Conservation (phyloP, 306 rosid genomes). For the Chamaecrista fasciculata region DNA sequence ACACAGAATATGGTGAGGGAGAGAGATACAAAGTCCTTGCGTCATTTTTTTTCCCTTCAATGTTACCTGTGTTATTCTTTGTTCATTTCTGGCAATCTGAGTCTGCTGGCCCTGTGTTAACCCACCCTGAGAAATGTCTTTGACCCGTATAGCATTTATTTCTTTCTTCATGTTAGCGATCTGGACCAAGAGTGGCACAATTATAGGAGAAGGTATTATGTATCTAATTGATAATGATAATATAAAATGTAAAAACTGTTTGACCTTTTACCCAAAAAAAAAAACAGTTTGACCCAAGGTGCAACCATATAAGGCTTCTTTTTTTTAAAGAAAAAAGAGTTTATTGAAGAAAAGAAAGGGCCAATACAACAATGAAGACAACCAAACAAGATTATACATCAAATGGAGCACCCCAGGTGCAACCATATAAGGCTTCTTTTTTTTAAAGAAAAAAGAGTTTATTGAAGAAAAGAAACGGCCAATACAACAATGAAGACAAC, state of each 20-base stretch:
- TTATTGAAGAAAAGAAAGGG: too few relatives aligned
- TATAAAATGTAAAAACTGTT: not conserved
- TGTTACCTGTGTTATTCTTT: constrained; percentile 85
- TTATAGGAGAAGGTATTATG: not conserved
- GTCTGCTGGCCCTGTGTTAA: constrained; percentile 96
- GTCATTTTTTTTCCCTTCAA: constrained; percentile 24
- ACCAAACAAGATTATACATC: too few relatives aligned
- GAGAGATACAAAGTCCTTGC: constrained; percentile 4
- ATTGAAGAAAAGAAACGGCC: too few relatives aligned
- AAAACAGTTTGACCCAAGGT: too few relatives aligned
- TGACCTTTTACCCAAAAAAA: not conserved
- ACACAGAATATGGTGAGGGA: constrained; percentile 21
- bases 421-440: too few relatives aligned
- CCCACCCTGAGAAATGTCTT: constrained; percentile 96
- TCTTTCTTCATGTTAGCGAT: constrained; percentile 93
- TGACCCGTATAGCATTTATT: constrained; percentile 89
- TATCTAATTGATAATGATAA: constrained; percentile 1
- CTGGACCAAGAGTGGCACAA: constrained; percentile 41
- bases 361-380: too few relatives aligned
- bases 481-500: too few relatives aligned
- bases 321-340: too few relatives aligned
- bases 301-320: too few relatives aligned
- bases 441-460: too few relatives aligned
- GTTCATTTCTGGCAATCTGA: constrained; percentile 97
- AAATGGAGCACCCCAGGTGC: too few relatives aligned